A percentile compares a stretch with the other conserved stretches of the same genome.
phyloP scores from a whole-genome alignment of 179 eudicot species.

The Sideroxylon spinosum region DNA sequence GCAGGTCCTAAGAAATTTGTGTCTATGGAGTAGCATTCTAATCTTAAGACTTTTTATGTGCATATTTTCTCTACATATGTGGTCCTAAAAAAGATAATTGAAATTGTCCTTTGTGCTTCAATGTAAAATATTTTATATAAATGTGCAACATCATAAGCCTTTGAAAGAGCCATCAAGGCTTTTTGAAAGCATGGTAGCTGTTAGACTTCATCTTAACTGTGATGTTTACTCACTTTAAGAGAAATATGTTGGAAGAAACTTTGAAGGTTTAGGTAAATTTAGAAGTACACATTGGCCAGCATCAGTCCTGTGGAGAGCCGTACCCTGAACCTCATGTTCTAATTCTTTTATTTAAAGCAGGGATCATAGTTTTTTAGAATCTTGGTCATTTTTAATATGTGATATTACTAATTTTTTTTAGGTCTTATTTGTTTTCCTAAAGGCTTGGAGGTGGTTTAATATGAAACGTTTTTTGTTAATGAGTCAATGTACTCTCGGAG shows the following conservation, averaged over 20 bases:
- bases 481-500: no score
- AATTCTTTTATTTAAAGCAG: slow-evolving; percentile 8
- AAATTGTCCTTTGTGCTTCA: neutral
- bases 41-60: neutral
- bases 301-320: slow-evolving; percentile 64
- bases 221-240: slow-evolving; percentile 65
- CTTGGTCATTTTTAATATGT: slow-evolving; percentile 1
- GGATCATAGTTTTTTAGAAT: neutral
- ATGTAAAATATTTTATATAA: slow-evolving; percentile 5
- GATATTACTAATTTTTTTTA: slow-evolving; percentile 37
- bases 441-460: slow-evolving; percentile 78
- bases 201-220: slow-evolving; percentile 87
- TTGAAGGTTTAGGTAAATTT: slow-evolving; percentile 71
- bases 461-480: no score
- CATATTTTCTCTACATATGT: no score
- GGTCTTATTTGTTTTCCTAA: slow-evolving; percentile 94
- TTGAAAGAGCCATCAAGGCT: slow-evolving; percentile 79
- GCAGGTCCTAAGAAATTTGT: neutral
- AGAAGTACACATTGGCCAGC: slow-evolving; percentile 59
- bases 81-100: neutral
- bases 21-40: neutral
- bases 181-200: slow-evolving; percentile 94
- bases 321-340: slow-evolving; percentile 89
- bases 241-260: slow-evolving; percentile 54
- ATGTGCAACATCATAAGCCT: slow-evolving; percentile 64